These are phyloP conservation scores for Didymella pinodella DNA, from an alignment of 2,329 filamentous ascomycete genomes.

Conservation along the genomic window DNA sequence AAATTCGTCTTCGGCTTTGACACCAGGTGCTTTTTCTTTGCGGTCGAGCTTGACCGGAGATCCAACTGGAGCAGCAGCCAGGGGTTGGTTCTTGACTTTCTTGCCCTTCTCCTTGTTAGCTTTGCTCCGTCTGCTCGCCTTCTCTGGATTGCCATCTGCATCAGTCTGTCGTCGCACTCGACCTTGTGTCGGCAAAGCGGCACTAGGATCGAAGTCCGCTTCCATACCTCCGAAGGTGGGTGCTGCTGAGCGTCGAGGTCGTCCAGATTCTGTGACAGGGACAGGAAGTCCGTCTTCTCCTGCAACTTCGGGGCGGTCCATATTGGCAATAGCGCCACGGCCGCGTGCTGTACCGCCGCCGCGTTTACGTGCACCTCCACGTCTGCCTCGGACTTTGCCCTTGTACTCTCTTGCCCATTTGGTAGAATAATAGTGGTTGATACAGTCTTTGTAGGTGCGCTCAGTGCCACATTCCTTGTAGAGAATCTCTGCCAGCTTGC, in stretches of 20 bases:
- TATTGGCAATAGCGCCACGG: conserved; percentile 67
- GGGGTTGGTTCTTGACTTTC: conserved; percentile 52
- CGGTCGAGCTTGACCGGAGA: conserved; percentile 49
- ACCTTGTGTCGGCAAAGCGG: conserved; percentile 40
- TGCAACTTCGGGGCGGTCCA: conserved; percentile 50
- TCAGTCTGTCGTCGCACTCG: conserved; percentile 49
- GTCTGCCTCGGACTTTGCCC: conserved; percentile 65
- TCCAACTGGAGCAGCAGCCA: conserved; percentile 49
- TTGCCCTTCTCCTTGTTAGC: conserved; percentile 50
- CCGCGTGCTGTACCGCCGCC: conserved; percentile 53
- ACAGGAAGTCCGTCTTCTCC: conserved; percentile 50
- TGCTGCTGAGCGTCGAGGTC: conserved; percentile 64
- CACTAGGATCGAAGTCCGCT: conserved; percentile 65
- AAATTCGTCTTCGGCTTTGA: conserved; percentile 48
- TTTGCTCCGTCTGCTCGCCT: conserved; percentile 54
- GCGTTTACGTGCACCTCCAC: conserved; percentile 39
- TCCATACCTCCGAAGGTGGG: conserved; percentile 75
- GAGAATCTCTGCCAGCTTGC: conserved; percentile 74
- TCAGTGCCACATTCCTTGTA: conserved; percentile 56
- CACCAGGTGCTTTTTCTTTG: conserved; percentile 41
- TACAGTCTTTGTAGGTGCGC: conserved; percentile 79
- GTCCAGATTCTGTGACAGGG: conserved; percentile 57
- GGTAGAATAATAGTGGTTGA: conserved; percentile 85
- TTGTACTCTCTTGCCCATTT: conserved; percentile 79
- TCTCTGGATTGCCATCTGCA: conserved; percentile 45